Percentiles rank a stretch among this genome's conserved stretches.
Conservation (phyloP, 108 stramenopile genomes). For the Cafeteria roenbergensis region DNA sequence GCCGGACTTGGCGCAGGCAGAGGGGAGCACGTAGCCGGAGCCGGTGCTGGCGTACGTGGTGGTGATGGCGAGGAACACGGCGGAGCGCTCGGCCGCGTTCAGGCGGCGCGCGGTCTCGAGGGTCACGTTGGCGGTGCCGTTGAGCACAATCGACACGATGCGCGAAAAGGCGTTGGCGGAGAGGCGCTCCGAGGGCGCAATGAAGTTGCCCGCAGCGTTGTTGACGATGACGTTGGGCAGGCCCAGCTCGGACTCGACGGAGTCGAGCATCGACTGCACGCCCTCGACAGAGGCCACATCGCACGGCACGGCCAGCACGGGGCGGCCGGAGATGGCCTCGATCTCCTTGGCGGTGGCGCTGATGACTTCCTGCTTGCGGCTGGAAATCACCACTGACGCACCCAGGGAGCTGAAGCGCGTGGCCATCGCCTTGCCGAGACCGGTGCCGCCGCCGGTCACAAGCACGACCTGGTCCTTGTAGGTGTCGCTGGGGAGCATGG, state of each 20-base stretch:
- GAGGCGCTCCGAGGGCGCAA: slow-evolving; percentile 19
- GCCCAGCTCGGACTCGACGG: background rate
- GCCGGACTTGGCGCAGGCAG: slow-evolving; percentile 17
- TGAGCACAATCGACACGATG: slow-evolving; percentile 15
- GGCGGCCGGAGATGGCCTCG: background rate
- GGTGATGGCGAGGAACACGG: background rate
- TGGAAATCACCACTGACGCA: slow-evolving; percentile 11
- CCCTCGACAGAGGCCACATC: too few relatives aligned
- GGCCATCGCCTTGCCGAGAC: slow-evolving; percentile 17
- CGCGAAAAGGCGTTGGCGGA: slow-evolving; percentile 8
- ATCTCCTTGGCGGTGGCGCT: slow-evolving; percentile 5
- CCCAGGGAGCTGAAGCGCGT: slow-evolving; percentile 3
- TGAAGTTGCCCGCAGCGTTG: slow-evolving; percentile 26
- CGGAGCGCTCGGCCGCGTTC: background rate
- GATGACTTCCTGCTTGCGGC: background rate
- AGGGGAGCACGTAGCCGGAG: slow-evolving; percentile 5
- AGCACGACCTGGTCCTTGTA: slow-evolving; percentile 16
- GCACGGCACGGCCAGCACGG: slow-evolving; percentile 2
- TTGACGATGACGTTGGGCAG: slow-evolving; percentile 10
- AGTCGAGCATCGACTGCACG: background rate
- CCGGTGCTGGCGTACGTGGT: slow-evolving; percentile 13
- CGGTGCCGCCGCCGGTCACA: slow-evolving; percentile 20
- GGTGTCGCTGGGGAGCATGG: slow-evolving; percentile 1
- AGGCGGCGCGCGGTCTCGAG: slow-evolving; percentile 6
- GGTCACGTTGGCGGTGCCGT: slow-evolving; percentile 13